These are phyloP conservation scores for Stellera chamaejasme DNA, from an alignment of 345 rosid species.

Conservation along the genomic window DNA sequence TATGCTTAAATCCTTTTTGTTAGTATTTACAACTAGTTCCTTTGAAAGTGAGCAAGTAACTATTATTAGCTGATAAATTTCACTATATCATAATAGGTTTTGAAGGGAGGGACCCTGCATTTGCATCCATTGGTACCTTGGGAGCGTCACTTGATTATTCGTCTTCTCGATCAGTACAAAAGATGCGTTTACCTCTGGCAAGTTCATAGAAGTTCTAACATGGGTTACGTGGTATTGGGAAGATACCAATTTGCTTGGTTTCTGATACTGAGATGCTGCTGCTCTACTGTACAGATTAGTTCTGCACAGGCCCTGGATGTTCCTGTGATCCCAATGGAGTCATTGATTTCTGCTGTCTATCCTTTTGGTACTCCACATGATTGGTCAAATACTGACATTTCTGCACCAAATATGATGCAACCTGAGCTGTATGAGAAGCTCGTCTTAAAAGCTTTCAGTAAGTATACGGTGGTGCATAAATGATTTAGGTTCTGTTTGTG, in stretches of 20 bases:
- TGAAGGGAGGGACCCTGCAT: conserved; percentile 56
- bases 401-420: conserved; percentile 66
- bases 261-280: conserved; percentile 3
- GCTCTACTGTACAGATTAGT: conserved; percentile 34
- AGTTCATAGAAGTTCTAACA: conserved; percentile 20
- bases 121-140: conserved; percentile 54
- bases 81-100: conserved; percentile 28
- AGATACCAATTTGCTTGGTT: neutral
- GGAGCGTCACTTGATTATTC: conserved; percentile 78
- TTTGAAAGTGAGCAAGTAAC: neutral
- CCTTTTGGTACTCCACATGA: conserved; percentile 42
- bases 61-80: conserved; percentile 8
- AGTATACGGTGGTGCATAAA: conserved; percentile 6
- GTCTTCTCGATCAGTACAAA: conserved; percentile 59
- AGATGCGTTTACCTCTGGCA: conserved; percentile 67
- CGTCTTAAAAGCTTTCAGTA: conserved; percentile 55
- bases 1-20: too few species aligned
- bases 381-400: conserved; percentile 50
- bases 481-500: too few species aligned
- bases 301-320: conserved; percentile 55
- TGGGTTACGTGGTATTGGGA: neutral
- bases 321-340: conserved; percentile 56
- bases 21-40: too few species aligned
- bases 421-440: conserved; percentile 64
- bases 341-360: conserved; percentile 46